Conservation (phyloP, 2,329 filamentous ascomycete genomes). For the Davidsoniella neocaledoniae region DNA sequence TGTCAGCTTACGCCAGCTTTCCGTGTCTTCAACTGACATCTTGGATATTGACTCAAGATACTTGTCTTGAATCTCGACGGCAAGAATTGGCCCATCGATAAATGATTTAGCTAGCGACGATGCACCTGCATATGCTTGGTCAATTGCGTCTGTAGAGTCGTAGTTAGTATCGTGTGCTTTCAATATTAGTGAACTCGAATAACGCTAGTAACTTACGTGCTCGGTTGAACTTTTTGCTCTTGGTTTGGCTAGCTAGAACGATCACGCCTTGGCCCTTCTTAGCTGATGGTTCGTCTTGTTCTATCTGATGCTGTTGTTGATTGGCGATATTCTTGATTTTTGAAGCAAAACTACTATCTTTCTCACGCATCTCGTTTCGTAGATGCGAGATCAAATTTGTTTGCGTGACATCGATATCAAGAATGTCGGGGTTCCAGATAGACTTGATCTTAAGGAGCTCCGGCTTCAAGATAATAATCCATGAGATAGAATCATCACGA, state of each 20-base stretch:
- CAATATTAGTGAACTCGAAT: not conserved
- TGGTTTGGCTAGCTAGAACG: conserved; percentile 66
- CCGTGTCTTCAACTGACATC: conserved; percentile 60
- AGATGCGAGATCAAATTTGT: conserved; percentile 59
- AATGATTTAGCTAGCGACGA: conserved; percentile 53
- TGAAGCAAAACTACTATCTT: conserved; percentile 44
- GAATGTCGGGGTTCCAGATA: conserved; percentile 55
- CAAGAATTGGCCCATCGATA: conserved; percentile 62
- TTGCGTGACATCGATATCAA: conserved; percentile 50
- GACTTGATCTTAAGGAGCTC: conserved; percentile 67
- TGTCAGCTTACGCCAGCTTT: conserved; percentile 69
- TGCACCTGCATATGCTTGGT: conserved; percentile 48
- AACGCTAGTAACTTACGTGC: conserved; percentile 21
- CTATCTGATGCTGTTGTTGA: conserved; percentile 13
- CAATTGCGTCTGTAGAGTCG: conserved; percentile 46
- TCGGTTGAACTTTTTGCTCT: conserved; percentile 83
- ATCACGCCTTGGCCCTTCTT: conserved; percentile 52
- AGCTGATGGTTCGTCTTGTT: too few species aligned
- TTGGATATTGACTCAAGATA: conserved; percentile 60
- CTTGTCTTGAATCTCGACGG: conserved; percentile 74
- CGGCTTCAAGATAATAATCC: conserved; percentile 78
- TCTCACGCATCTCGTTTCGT: conserved; percentile 63
- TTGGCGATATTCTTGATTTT: conserved; percentile 21
- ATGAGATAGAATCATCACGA: conserved; percentile 61
- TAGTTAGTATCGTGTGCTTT: not conserved